A percentile compares a stretch with the other conserved stretches of the same genome.
Conservation (phyloP, 495 filamentous ascomycete genomes). For the Penicillium cinerascens region DNA sequence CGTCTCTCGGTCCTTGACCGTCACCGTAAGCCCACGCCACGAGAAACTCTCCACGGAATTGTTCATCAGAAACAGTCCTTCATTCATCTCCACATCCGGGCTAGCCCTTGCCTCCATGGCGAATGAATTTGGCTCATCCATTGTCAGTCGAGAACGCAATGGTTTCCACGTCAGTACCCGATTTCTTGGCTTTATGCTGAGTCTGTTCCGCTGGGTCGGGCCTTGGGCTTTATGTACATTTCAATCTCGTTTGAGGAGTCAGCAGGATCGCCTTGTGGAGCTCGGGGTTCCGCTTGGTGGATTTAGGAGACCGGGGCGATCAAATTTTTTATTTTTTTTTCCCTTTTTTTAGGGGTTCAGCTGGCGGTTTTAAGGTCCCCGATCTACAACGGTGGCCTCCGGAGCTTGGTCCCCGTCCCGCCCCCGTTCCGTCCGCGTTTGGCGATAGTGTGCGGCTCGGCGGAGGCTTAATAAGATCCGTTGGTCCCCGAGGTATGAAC, state of each 20-base stretch:
- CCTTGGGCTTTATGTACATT: constrained; percentile 1
- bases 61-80: constrained; percentile 35
- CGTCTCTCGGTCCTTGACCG: constrained; percentile 64
- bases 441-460: neutral
- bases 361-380: constrained; percentile 1
- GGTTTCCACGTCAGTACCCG: neutral
- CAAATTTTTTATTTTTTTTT: neutral
- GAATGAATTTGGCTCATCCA: constrained; percentile 1
- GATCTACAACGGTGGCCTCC: neutral
- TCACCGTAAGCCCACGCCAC: constrained; percentile 62
- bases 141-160: constrained; percentile 1
- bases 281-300: neutral
- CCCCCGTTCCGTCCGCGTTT: neutral
- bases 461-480: constrained; percentile 5
- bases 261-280: neutral
- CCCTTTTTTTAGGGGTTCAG: neutral
- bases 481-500: neutral
- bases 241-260: neutral
- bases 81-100: constrained; percentile 30
- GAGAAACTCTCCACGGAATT: constrained; percentile 47
- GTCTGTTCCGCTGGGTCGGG: neutral
- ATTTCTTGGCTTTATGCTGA: neutral
- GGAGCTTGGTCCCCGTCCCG: too few relatives aligned
- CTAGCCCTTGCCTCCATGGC: neutral
- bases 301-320: neutral